Evolutionary conservation across 768 basidiomycete species (phyloP).

Genomic region (Amyloporia xantha): DNA sequence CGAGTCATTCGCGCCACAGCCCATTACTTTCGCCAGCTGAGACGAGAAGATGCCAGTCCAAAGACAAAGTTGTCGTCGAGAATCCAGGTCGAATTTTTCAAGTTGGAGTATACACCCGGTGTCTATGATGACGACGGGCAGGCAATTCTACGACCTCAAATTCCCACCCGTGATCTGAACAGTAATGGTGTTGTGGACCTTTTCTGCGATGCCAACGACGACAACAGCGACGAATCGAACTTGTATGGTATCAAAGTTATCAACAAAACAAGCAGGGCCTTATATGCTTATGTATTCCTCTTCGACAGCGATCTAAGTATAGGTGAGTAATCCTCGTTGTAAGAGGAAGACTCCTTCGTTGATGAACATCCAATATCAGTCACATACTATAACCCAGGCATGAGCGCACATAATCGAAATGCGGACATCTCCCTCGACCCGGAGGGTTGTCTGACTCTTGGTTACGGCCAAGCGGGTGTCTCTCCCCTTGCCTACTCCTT

Average conservation of each 20-base stretch:
- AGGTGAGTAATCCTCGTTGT: constrained; percentile 6
- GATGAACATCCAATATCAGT: not conserved
- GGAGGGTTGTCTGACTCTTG: too few relatives aligned
- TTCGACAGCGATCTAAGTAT: constrained; percentile 25
- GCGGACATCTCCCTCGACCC: constrained; percentile 6
- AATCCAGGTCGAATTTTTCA: not conserved
- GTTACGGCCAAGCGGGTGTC: constrained; percentile 33
- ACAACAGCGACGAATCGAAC: constrained; percentile 11
- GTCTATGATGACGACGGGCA: not conserved
- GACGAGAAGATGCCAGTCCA: not conserved
- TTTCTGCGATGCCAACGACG: constrained; percentile 11
- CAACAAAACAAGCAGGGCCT: constrained; percentile 15
- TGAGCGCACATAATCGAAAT: not conserved
- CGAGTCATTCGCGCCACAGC: not conserved
- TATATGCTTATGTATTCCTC: constrained; percentile 24
- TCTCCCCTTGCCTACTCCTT: constrained; percentile 28
- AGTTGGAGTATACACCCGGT: not conserved
- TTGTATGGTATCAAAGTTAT: constrained; percentile 18
- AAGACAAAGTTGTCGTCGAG: not conserved
- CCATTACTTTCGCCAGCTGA: not conserved
- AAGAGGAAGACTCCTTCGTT: not conserved
- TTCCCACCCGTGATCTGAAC: constrained; percentile 1
- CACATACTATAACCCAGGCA: constrained; percentile 1
- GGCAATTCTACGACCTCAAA: too few relatives aligned
- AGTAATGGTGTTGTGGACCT: constrained; percentile 14